A percentile compares a stretch with the other conserved stretches of the same genome.
Evolutionary conservation across 495 filamentous ascomycete species (phyloP).

Genomic region (Haplographium delicatum): DNA sequence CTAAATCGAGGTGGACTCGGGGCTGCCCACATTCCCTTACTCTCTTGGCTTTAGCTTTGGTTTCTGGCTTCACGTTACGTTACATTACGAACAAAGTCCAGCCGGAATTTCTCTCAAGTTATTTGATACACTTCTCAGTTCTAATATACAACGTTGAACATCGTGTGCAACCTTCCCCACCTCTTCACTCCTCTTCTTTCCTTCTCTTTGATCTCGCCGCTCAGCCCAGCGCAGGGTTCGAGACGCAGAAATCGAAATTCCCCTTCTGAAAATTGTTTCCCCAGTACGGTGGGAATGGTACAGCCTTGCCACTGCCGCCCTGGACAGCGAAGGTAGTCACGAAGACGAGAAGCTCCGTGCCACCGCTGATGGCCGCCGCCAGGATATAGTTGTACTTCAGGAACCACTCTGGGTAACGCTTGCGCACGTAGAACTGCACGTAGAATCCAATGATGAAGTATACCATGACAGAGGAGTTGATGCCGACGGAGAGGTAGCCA

Average conservation of each 20-base stretch:
- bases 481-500: slow-evolving; percentile 31
- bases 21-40: no score
- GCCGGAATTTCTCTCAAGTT: no score
- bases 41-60: no score
- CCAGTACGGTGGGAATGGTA: slow-evolving; percentile 29
- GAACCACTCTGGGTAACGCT: slow-evolving; percentile 43
- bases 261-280: slow-evolving; percentile 16
- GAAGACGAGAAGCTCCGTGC: slow-evolving; percentile 43
- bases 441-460: slow-evolving; percentile 36
- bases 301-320: slow-evolving; percentile 37
- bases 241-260: slow-evolving; percentile 11
- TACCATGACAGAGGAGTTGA: slow-evolving; percentile 34
- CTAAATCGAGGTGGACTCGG: no score
- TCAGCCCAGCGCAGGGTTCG: slow-evolving; percentile 7
- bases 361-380: slow-evolving; percentile 49
- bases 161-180: no score
- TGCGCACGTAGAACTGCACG: slow-evolving; percentile 48
- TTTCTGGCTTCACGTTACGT: no score
- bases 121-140: no score
- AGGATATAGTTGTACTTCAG: slow-evolving; percentile 54
- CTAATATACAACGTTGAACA: no score
- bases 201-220: no score
- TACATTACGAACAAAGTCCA: no score
- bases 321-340: slow-evolving; percentile 56
- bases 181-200: no score